phyloP scores from a whole-genome alignment of 352 stramenopile species.

The Globisporangium middletonii region DNA sequence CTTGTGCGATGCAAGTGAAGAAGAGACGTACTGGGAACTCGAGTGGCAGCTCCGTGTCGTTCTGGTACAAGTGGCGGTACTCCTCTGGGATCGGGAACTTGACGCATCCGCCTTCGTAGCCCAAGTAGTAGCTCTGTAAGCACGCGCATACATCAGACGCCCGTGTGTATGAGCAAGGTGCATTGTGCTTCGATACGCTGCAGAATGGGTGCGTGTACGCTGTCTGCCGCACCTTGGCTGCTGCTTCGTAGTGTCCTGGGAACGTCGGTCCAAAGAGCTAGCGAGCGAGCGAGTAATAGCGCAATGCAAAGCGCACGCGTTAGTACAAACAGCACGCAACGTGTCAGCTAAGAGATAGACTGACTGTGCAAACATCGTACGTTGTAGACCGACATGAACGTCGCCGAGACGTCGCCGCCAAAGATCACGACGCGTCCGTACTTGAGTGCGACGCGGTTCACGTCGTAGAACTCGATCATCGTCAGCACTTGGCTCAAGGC shows the following conservation, averaged over 20 bases:
- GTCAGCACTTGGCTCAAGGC: conserved; percentile 59
- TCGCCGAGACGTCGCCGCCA: conserved; percentile 64
- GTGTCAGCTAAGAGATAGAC: neutral
- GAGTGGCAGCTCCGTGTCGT: conserved; percentile 70
- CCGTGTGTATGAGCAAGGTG: neutral
- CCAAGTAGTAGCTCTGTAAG: conserved; percentile 58
- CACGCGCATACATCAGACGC: neutral
- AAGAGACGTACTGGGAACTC: conserved; percentile 58
- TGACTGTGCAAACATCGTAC: conserved; percentile 20
- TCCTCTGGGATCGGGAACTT: conserved; percentile 75
- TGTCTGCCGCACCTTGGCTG: conserved; percentile 34
- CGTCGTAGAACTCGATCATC: conserved; percentile 71
- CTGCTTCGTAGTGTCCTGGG: conserved; percentile 60
- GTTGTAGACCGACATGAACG: conserved; percentile 88
- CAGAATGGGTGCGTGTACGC: neutral
- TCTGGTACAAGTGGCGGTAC: conserved; percentile 67
- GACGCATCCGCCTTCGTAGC: conserved; percentile 65
- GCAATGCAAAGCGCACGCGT: neutral
- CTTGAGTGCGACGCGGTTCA: conserved; percentile 73
- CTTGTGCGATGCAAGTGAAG: neutral
- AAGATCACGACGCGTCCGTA: conserved; percentile 83
- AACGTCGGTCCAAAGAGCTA: conserved; percentile 85
- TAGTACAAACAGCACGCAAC: neutral
- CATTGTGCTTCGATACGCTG: neutral
- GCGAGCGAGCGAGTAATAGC: neutral